Evolutionary conservation across 2,329 filamentous ascomycete species (phyloP), one percentile per base, ranked within the genome.

Genomic region (Alternaria rosae): DNA sequence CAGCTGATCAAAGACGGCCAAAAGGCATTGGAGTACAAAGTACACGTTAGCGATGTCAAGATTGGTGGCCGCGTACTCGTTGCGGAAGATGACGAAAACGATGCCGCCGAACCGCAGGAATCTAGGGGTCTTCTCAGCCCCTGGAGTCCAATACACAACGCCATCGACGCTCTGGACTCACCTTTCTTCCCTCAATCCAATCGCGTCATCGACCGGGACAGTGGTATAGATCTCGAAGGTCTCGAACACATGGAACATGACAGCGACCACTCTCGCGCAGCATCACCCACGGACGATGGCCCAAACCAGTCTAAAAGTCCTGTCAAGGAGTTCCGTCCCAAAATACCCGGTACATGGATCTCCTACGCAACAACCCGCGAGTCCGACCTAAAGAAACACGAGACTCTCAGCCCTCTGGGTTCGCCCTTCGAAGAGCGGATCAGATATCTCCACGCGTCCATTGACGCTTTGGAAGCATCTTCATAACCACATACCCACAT

Each of bases 1-100:
- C 90, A 92, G 65, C 85, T 99, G 45, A 97, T 99, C 77, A 90
- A 88, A 51, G 93, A 97, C 70, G 95, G 91, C 6, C 91, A 89
- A 74, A 94, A 92, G 75, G 95, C 95, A 0, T 85, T 99, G 3
- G 90, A 91, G 50, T 97, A 97, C 76, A 85, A 87, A 60, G 92
- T 97, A 25, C 86, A 87, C 28, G 87, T 91, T 9, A 92, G 89
- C 67, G 94, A 98, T 72, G 85, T 97, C 32, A 87, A 92, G 70
- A 82, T 97, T 4, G 93, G 93, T 12, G 93, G 93, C 0, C 87
- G 93, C 21, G 91, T 97, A 2, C 83, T 97, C 4, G 84, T 86
- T 3, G 84, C 86, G 0, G 91, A 94, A 65, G 91, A 94, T 50
- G 91, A 94, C 51, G 80, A 88, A 6, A 60, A 70, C 15, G 73